Base-by-base conservation (phyloP, 1,284 basidiomycete genomes). In the Heterobasidion occidentale region DNA sequence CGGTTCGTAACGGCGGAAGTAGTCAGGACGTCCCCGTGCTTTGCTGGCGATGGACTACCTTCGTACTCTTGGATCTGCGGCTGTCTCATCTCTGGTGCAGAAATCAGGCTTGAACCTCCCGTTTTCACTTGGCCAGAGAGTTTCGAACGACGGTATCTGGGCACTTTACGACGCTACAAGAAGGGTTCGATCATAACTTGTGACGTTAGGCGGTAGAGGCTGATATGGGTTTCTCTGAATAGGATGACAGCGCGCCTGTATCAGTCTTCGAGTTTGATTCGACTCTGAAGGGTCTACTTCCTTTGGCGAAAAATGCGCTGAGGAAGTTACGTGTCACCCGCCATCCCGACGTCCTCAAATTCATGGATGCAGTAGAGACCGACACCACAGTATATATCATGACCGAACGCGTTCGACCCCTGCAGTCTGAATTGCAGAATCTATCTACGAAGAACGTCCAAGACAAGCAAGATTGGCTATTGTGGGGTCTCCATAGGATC, bases 331-430 rank as follows among this genome's bases (percentile, higher is more conserved):
- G 95, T 46, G 92, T 93, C 2, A 89, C 90, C 7, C 83, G 97
- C 42, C 97, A 99, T 75, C 97, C 97, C 0, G 91, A 98, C 70
- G 84, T 99, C 3, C 83, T 99, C 64, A 95, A 92, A 68, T 96
- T 97, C 70, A 84, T 99, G 73, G 95, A 97, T 62, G 92, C 83
- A 1, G 86, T 92, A 7, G 95, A 98, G 68, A 90, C 92, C 1
- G 93, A 96, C 51, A 83, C 83, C 0, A 82, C 83, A 1, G 83
- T 99, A 46, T 91, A 94, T 71, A 92, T 99, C 63, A 91, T 97
- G 74, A 98, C 96, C 0, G 97, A 99, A 71, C 88, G 90, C 3
- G 89, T 98, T 7, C 78, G 83, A 19, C 92, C 94, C 3, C 74
- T 99, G 7, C 76, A 81, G 36, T 71, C 75, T n/a, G 81, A 83